Base-by-base conservation (phyloP, 345 rosid species). In the Dimocarpus longan region DNA sequence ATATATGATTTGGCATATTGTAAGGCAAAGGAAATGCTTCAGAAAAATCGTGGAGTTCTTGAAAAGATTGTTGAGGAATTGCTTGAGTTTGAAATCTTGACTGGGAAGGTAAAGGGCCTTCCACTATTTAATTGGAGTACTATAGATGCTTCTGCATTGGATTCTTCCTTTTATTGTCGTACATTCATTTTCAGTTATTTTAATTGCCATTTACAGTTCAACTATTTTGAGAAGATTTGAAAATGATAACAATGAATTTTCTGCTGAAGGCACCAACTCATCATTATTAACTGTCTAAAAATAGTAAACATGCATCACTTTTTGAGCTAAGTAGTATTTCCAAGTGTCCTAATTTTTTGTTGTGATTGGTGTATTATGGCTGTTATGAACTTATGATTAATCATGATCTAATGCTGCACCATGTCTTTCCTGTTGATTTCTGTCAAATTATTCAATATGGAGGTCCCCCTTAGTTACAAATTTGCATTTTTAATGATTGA, bases 61-160 rank as follows among this genome's bases (percentile, higher is more conserved):
- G 95, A 91, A 87, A 93, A 90, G 87, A 86, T 93, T 87, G 94
- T 88, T 44, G 98, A 95, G 59, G 98, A 95, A 80, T 86, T 95
- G 79, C 93, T 95, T 42, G 97, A 92, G 83, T 93, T 84, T 75
- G 97, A 95, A 86, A 91, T 95, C 67, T 87, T 95, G 83, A 87
- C 94, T 50, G 91, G 89, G 75, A 95, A 95, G 98, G 98, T 95
- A 86, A 82, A 44, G 54, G 21, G 66, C 8, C 42, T 78, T 78
- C 68, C 68, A 74, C 66, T 64, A 16, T 81, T 71, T 71, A 37
- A 64, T 48, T 60, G 57, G 70, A 57, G 32, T 74, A 64, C 46
- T 54, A 11, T 67, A 32, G 50, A 75, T 73, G 48, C 64, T 57
- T 80, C 79, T 37, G 75, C 78, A 74, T 46, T 78, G 52, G 19